These are phyloP conservation scores for Primulina eburnea DNA, from an alignment of 257 asterid species.

Conservation along the genomic window DNA sequence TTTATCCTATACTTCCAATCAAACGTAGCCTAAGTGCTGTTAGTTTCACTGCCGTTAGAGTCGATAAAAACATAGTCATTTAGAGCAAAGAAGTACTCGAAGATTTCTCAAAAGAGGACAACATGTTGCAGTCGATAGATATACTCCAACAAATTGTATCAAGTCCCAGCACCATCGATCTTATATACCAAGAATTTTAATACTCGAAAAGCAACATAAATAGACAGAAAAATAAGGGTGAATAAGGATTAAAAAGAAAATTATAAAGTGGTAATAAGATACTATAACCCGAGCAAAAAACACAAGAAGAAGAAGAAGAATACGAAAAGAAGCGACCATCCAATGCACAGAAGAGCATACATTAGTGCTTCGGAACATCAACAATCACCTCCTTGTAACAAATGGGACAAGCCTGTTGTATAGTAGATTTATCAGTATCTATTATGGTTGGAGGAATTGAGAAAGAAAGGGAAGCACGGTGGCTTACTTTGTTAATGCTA, in stretches of 20 bases:
- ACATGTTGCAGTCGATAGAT: conserved; percentile 20
- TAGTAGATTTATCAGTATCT: conserved; percentile 22
- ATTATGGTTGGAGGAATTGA: background rate
- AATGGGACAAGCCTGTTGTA: conserved; percentile 78
- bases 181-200: conserved; percentile 22
- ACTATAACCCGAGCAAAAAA: conserved; percentile 28
- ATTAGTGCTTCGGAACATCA: conserved; percentile 43
- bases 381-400: conserved; percentile 75
- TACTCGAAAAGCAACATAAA: conserved; percentile 17
- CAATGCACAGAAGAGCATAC: conserved; percentile 24
- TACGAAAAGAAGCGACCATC: conserved; percentile 24
- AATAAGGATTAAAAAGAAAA: conserved; percentile 20
- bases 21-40: background rate
- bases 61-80: background rate
- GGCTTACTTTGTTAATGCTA: conserved; percentile 74
- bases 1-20: too few species aligned
- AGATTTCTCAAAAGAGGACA: conserved; percentile 15
- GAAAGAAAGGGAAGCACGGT: conserved; percentile 2
- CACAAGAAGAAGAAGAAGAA: background rate
- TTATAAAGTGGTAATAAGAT: conserved; percentile 18
- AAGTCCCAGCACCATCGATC: conserved; percentile 9
- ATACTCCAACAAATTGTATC: conserved; percentile 20
- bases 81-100: background rate
- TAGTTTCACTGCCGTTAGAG: background rate
- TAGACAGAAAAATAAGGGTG: conserved; percentile 14